Evolutionary conservation across 495 filamentous ascomycete genomes (phyloP), one percentile per base, ranked within the genome.

Genomic region (Penicillium verhagenii): DNA sequence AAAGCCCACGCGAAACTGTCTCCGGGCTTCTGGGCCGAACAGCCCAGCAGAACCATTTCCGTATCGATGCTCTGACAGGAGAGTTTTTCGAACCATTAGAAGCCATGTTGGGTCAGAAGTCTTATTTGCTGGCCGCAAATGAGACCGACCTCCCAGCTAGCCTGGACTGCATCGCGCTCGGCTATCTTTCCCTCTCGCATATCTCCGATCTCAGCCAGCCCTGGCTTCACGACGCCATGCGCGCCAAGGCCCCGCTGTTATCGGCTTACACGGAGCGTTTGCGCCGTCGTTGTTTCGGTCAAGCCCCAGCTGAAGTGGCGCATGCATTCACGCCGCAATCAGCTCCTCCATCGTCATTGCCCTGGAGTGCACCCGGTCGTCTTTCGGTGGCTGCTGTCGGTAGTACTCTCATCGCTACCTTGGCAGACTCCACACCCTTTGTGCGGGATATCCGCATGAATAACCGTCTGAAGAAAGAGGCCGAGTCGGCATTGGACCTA

Each of bases 131-230:
- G 1, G 72, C 72, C 6, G 19, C 52, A 1, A 57, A 60, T 4
- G 47, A 49, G 26, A 68, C 72, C 13, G 63, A 70, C 0, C 57
- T 65, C 3, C 77, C 82, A 4, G 79, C 82, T n/a, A 85, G 77
- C 45, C 68, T 91, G n/a, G 87, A 96, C 70, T 96, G 89, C 65
- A 60, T 96, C 23, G 86, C 82, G 1, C 76, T 88, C 53, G 94
- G 84, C 19, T 96, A 93, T 69, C 71, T 97, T 38, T 79, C 82
- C 7, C 68, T 97, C 38, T 87, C 88, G 69, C 70, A 89, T 3
- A 76, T 87, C 18, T 84, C 89, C 2, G 78, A 86, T 0, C 65
- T 94, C 24, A 88, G 90, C 19, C 79, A 87, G 47, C 67, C 81
- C 21, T 96, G 89, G 84, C 76, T 96, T 19, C 73, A 76, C 44